Percentiles rank a stretch among this genome's conserved stretches.
These are phyloP conservation scores for Phaeosphaeriaceae sp. DNA, from an alignment of 2,329 filamentous ascomycete species.

Conservation along the genomic window DNA sequence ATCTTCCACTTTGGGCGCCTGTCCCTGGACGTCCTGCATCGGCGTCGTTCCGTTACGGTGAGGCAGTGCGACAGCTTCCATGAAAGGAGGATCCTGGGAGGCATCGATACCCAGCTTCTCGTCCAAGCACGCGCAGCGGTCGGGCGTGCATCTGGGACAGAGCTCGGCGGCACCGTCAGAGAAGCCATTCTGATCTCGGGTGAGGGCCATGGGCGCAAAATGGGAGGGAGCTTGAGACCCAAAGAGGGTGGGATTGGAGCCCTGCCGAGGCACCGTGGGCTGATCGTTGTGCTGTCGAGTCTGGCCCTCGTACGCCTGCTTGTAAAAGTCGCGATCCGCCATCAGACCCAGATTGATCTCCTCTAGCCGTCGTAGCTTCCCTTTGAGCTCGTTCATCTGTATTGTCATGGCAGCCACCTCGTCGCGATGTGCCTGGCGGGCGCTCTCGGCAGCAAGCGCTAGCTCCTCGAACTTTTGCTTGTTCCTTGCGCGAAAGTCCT, in stretches of 20 bases:
- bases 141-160: constrained; percentile 32
- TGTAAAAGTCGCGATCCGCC: constrained; percentile 12
- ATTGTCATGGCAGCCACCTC: constrained; percentile 20
- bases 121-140: constrained; percentile 43
- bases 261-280: not conserved
- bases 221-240: not conserved
- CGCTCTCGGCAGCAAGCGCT: constrained; percentile 50
- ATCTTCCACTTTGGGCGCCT: constrained; percentile 16
- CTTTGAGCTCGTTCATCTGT: constrained; percentile 13
- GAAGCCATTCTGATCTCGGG: not conserved
- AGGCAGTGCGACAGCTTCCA: constrained; percentile 28
- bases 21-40: constrained; percentile 23
- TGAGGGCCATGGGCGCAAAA: constrained; percentile 1
- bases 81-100: constrained; percentile 16
- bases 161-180: not conserved
- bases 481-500: constrained; percentile 86
- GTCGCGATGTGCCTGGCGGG: constrained; percentile 19
- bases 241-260: not conserved
- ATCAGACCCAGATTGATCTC: constrained; percentile 15
- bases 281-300: not conserved
- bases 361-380: constrained; percentile 6
- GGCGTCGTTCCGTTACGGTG: constrained; percentile 11
- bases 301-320: constrained; percentile 1
- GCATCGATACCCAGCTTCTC: constrained; percentile 20
- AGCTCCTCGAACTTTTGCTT: constrained; percentile 81